Conservation (phyloP, 2,329 filamentous ascomycete genomes). For the Pestalotiopsis sp. region DNA sequence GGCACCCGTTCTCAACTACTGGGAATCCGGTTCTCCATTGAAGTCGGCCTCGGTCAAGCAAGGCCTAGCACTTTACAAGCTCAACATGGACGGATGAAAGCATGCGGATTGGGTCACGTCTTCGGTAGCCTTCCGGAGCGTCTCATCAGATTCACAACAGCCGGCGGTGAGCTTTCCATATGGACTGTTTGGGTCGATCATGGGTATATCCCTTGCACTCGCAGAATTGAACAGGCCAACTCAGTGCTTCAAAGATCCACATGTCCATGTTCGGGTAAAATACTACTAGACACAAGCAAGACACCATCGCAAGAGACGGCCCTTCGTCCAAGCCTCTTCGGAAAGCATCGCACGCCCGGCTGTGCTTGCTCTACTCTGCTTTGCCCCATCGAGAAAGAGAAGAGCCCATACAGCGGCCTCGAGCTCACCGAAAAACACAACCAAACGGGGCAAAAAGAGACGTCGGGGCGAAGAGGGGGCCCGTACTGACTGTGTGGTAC, state of each 20-base stretch:
- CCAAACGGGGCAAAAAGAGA: neutral
- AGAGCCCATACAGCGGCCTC: neutral
- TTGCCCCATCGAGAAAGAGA: neutral
- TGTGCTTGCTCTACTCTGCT: neutral
- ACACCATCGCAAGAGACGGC: neutral
- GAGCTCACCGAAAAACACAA: constrained; percentile 4
- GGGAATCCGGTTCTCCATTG: neutral
- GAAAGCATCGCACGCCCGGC: neutral
- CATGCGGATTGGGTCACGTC: neutral
- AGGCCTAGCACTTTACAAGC: neutral
- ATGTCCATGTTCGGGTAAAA: neutral
- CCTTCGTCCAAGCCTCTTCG: neutral
- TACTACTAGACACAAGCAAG: neutral
- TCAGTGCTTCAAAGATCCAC: neutral
- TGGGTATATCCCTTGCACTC: neutral
- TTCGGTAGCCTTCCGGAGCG: neutral
- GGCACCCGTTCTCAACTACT: neutral
- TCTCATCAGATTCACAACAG: neutral
- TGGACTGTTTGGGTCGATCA: neutral
- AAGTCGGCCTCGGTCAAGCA: neutral
- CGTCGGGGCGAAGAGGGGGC: neutral
- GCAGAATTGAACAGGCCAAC: neutral
- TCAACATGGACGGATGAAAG: neutral
- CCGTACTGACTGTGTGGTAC: neutral
- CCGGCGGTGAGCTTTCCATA: constrained; percentile 1